Evolutionary conservation across 164 flowering plant genomes (phyloP).

Genomic region (Chimonanthus praecox): DNA sequence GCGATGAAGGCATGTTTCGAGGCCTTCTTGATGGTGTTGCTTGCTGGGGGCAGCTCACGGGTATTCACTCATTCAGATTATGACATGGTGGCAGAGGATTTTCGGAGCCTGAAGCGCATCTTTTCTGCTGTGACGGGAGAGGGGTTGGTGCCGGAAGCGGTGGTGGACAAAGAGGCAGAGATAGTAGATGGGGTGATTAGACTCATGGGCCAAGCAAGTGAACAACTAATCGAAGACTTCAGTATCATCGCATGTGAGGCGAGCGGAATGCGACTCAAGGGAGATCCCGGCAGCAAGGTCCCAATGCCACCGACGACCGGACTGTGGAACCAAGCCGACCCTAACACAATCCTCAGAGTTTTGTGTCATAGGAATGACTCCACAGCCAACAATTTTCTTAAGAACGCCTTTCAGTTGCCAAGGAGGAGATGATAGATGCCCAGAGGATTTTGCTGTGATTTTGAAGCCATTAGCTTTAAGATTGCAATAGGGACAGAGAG

Average conservation of each 20-base stretch:
- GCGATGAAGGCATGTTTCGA: constrained; percentile 86
- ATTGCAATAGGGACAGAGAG: no score
- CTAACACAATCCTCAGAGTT: constrained; percentile 86
- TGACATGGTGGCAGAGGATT: constrained; percentile 72
- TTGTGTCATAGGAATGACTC: constrained; percentile 73
- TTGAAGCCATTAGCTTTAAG: no score
- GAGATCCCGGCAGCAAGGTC: constrained; percentile 26
- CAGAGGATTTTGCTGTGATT: no score
- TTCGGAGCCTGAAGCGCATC: constrained; percentile 52
- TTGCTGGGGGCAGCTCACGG: constrained; percentile 74
- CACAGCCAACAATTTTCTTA: constrained; percentile 64
- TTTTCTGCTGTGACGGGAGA: constrained; percentile 65
- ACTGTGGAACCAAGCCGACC: constrained; percentile 70
- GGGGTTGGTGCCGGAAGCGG: constrained; percentile 61
- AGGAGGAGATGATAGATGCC: constrained; percentile 44
- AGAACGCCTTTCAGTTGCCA: constrained; percentile 73
- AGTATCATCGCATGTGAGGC: constrained; percentile 65
- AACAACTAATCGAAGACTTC: constrained; percentile 81
- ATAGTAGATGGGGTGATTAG: constrained; percentile 66
- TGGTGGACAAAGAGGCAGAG: constrained; percentile 66
- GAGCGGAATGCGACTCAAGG: constrained; percentile 44
- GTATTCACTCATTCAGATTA: constrained; percentile 50
- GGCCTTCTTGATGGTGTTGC: constrained; percentile 73
- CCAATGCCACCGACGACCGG: constrained; percentile 98
- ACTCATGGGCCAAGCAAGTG: constrained; percentile 68